Evolutionary conservation across 106 monocot genomes (phyloP).

Genomic region (Allium cepa): DNA sequence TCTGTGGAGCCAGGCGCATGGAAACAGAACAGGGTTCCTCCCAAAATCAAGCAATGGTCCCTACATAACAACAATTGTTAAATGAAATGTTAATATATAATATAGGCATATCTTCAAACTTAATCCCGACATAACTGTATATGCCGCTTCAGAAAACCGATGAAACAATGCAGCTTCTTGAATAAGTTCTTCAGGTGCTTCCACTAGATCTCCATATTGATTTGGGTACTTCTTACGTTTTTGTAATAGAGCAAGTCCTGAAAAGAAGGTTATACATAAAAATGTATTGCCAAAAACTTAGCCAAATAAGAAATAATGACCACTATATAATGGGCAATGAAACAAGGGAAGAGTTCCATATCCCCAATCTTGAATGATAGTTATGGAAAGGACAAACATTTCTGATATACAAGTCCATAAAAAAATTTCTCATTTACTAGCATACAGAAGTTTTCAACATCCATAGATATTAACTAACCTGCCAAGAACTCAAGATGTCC

Average conservation of each 20-base stretch:
- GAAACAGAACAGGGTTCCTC: constrained; percentile 87
- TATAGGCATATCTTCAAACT: constrained; percentile 1
- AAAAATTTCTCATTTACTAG: too few species aligned
- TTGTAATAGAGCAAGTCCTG: constrained; percentile 89
- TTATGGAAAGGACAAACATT: too few species aligned
- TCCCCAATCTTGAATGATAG: too few species aligned
- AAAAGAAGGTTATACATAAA: constrained; percentile 1
- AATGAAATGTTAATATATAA: not conserved
- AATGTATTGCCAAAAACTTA: too few species aligned
- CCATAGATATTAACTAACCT: constrained; percentile 32
- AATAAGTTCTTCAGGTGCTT: constrained; percentile 49
- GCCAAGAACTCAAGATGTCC: constrained; percentile 94
- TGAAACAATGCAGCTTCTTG: constrained; percentile 64
- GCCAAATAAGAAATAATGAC: too few species aligned
- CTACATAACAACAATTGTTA: constrained; percentile 30
- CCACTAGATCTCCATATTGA: constrained; percentile 28
- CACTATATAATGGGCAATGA: too few species aligned
- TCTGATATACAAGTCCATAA: too few species aligned
- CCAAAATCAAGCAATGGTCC: constrained; percentile 96
- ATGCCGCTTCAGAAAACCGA: constrained; percentile 97
- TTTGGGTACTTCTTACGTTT: constrained; percentile 35
- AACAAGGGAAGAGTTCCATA: too few species aligned
- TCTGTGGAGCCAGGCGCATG: constrained; percentile 85
- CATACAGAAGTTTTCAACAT: too few species aligned
- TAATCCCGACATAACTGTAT: constrained; percentile 45